Evolutionary conservation across 2,329 filamentous ascomycete species (phyloP), one percentile per base, ranked within the genome.

Genomic region (Orbilia oligospora): DNA sequence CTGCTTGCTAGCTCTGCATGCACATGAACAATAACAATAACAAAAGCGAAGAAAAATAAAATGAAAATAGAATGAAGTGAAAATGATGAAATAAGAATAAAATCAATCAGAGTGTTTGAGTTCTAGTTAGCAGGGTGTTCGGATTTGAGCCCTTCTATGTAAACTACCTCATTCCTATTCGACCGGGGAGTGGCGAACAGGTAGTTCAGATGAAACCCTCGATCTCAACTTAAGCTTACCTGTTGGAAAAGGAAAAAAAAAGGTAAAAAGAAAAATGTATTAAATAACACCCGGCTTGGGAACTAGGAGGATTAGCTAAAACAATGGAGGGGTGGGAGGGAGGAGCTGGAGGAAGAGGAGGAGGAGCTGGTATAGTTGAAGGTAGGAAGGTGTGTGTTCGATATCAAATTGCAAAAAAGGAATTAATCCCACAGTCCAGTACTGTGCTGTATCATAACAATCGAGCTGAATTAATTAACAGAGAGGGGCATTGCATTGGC

Each of bases 121-220:
- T 30, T 8, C 8, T 30, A 8, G 30, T 30, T 30, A 30, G 8
- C 3, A 30, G 30, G 3, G 8, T 30, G n/a, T 30, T 30, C 8
- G 3, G 6, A 9, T 18, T 38, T 20, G 30, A 38, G 14, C n/a
- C n/a, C n/a, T n/a, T 24, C 14, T 9, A 12, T 48, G 3, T 14
- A 16, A 30, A 30, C 27, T 55, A n/a, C 6, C 27, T 55, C 51
- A 10, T 58, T 58, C 18, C 53, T 14, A 58, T 38, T 58, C n/a
- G 53, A 30, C 53, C 30, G 33, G 30, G 6, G n/a, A 18, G 5
- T 33, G 30, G 33, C n/a, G 53, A 38, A 41, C 14, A 12, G 53
- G 6, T 38, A 41, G 51, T 55, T 55, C 24, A 36, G 51, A 55
- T 55, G 51, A 24, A 55, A 55, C 27, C 24, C 51, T 53, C n/a